Percentiles rank a stretch among this genome's conserved stretches.
Evolutionary conservation across 306 rosid genomes (phyloP).

Genomic region (Prunus mira): DNA sequence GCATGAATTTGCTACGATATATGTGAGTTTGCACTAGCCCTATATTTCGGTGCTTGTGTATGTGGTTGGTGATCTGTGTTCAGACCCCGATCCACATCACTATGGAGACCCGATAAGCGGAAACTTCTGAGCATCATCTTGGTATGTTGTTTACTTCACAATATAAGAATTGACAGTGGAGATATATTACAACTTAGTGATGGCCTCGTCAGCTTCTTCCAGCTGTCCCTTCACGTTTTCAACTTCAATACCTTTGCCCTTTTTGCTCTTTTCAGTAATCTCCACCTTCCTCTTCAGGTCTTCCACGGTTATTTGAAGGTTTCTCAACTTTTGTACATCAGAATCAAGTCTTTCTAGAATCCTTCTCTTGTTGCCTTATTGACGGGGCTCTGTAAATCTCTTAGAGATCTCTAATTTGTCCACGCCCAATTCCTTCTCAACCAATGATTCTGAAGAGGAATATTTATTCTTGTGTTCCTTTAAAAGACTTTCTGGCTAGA

Average conservation of each 20-base stretch:
- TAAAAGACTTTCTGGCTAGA: neutral
- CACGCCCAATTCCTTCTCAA: conserved; percentile 38
- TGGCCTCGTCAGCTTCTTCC: no score
- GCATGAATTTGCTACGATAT: no score
- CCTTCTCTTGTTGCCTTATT: conserved; percentile 65
- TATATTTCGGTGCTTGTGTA: no score
- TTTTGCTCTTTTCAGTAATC: no score
- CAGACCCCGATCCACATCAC: no score
- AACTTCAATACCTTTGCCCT: no score
- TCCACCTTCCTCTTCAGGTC: no score
- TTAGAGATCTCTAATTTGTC: conserved; percentile 62
- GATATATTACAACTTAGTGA: conserved; percentile 37
- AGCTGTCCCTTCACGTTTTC: conserved; percentile 27
- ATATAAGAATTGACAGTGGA: conserved; percentile 65
- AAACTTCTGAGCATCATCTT: conserved; percentile 74
- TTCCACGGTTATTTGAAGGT: no score
- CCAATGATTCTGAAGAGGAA: conserved; percentile 51
- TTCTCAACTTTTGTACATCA: neutral
- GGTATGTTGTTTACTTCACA: conserved; percentile 47
- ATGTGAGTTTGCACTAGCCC: no score
- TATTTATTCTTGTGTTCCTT: conserved; percentile 34
- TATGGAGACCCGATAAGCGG: conserved; percentile 97
- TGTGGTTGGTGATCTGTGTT: no score
- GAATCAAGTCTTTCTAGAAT: conserved; percentile 78
- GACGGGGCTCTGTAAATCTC: conserved; percentile 49